phyloP scores from a whole-genome alignment of 2,329 filamentous ascomycete genomes.

The Sclerotinia glacialis region DNA sequence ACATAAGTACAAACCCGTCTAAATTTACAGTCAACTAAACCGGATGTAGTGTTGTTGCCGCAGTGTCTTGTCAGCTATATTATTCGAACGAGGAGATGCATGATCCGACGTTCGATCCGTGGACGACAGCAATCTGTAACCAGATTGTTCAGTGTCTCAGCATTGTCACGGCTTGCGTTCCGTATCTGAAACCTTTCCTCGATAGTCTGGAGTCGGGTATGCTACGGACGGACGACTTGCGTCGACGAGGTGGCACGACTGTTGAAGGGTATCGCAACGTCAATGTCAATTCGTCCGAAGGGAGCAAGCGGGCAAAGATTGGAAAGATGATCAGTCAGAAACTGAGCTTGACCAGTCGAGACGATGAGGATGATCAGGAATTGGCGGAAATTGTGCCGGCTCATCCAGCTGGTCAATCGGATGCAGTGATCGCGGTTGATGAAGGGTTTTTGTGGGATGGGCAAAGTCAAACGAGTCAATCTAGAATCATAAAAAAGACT shows the following conservation, averaged over 20 bases:
- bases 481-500: constrained; percentile 14
- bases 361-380: neutral
- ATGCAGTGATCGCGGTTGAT: neutral
- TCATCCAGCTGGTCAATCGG: neutral
- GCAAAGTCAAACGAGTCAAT: constrained; percentile 17
- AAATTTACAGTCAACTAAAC: neutral
- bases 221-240: constrained; percentile 16
- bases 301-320: neutral
- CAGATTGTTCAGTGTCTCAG: constrained; percentile 16
- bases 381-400: neutral
- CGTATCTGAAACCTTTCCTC: constrained; percentile 18
- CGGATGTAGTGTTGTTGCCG: constrained; percentile 14
- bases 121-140: constrained; percentile 3
- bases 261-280: neutral
- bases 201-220: constrained; percentile 16
- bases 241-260: neutral
- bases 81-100: constrained; percentile 2
- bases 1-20: neutral
- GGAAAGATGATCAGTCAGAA: neutral
- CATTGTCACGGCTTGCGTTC: constrained; percentile 18
- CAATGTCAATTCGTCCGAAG: neutral
- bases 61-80: constrained; percentile 9
- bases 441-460: constrained; percentile 1
- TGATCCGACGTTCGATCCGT: constrained; percentile 17
- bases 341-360: neutral